Conservation (phyloP, 208 protist species). For the Trypanosoma grayi region DNA sequence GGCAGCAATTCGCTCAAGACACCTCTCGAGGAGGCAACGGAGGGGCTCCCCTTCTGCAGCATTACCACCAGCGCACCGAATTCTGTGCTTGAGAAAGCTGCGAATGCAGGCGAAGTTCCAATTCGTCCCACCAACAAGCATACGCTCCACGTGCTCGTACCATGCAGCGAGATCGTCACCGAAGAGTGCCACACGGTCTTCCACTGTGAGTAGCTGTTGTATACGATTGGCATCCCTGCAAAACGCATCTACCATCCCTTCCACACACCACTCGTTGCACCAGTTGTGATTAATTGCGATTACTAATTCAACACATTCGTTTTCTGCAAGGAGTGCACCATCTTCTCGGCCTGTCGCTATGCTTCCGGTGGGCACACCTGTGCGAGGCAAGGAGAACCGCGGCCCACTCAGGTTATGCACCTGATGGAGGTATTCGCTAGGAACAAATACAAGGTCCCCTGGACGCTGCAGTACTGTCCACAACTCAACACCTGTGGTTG, state of each 20-base stretch:
- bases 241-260: conserved; percentile 50
- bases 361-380: not conserved
- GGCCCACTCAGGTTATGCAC: conserved; percentile 79
- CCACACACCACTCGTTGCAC: conserved; percentile 73
- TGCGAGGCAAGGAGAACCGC: conserved; percentile 21
- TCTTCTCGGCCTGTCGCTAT: not conserved
- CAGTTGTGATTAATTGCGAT: conserved; percentile 90
- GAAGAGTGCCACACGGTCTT: conserved; percentile 44
- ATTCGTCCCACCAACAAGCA: conserved; percentile 62
- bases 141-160: conserved; percentile 39
- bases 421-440: conserved; percentile 69
- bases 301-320: conserved; percentile 30
- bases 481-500: conserved; percentile 46
- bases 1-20: conserved; percentile 13
- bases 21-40: conserved; percentile 6
- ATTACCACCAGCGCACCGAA: not conserved
- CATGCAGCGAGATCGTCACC: conserved; percentile 38
- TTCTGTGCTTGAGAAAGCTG: conserved; percentile 41
- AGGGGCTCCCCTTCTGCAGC: not conserved
- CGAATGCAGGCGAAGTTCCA: conserved; percentile 55
- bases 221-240: conserved; percentile 46
- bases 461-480: conserved; percentile 54
- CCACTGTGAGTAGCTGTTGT: conserved; percentile 26
- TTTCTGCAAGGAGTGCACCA: not conserved
- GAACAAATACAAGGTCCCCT: conserved; percentile 87